These are phyloP conservation scores for Flaveria linearis DNA, from an alignment of 129 eudicot species.

Conservation along the genomic window DNA sequence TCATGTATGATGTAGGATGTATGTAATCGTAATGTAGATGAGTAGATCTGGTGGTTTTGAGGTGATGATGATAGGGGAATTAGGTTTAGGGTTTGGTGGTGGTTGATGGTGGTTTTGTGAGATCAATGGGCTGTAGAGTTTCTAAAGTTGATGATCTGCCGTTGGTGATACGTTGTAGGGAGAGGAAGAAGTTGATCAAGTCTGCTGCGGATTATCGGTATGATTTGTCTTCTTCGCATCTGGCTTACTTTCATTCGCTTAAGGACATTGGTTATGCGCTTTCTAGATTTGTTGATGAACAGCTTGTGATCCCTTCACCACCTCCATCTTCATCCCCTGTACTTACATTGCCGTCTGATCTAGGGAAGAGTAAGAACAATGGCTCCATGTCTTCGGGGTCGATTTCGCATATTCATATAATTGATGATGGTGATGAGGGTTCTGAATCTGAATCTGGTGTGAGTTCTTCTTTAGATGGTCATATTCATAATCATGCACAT, in stretches of 20 bases:
- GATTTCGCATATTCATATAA: constrained; percentile 33
- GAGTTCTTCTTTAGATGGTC: constrained; percentile 32
- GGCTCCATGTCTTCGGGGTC: constrained; percentile 35
- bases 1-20: too few species aligned
- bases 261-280: constrained; percentile 75
- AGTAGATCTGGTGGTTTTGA: too few species aligned
- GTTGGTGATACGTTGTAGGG: constrained; percentile 71
- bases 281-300: constrained; percentile 78
- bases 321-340: constrained; percentile 56
- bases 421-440: constrained; percentile 33
- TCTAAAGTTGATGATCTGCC: constrained; percentile 78
- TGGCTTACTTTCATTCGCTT: constrained; percentile 68
- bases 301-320: constrained; percentile 53
- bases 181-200: constrained; percentile 60
- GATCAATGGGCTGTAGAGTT: constrained; percentile 70
- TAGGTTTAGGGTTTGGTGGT: constrained; percentile 36
- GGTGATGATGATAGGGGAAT: constrained; percentile 17
- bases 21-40: too few species aligned
- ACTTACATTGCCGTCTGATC: constrained; percentile 64
- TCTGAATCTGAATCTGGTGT: constrained; percentile 45
- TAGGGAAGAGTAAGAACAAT: constrained; percentile 37
- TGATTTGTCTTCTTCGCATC: constrained; percentile 76
- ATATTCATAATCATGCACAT: constrained; percentile 28
- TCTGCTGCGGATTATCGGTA: constrained; percentile 84
- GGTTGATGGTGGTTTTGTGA: constrained; percentile 5